phyloP scores from a whole-genome alignment of 441 rosid species.

The Pelargonium fulgidum region DNA sequence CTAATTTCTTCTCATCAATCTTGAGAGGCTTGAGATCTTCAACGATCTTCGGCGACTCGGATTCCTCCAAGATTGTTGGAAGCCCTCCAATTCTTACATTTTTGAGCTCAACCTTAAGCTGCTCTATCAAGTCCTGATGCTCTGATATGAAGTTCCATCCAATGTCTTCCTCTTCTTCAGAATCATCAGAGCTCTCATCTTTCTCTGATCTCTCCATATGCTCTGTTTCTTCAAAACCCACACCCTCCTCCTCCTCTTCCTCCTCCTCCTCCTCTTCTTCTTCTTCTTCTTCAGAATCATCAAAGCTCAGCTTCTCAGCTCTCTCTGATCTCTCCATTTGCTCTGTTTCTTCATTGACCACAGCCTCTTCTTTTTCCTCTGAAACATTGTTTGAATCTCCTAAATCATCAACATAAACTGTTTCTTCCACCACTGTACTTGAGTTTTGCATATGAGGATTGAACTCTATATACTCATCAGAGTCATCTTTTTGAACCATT shows the following conservation, averaged over 20 bases:
- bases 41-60: background rate
- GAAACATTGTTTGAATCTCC: background rate
- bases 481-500: too few relatives aligned
- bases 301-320: background rate
- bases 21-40: background rate
- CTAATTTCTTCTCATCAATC: background rate
- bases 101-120: background rate
- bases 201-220: too few relatives aligned
- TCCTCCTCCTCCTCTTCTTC: too few relatives aligned
- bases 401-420: background rate
- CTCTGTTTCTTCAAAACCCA: background rate
- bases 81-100: background rate
- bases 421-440: too few relatives aligned
- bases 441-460: too few relatives aligned
- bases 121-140: background rate
- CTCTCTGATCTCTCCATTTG: too few relatives aligned
- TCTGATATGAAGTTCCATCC: background rate
- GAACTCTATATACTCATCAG: background rate
- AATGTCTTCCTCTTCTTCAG: background rate
- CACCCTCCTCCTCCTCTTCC: background rate
- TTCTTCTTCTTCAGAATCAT: background rate
- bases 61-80: conserved; percentile 1
- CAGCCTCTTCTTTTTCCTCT: background rate
- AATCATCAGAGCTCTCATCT: background rate
- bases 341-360: too few relatives aligned